Conservation (phyloP, 2,329 filamentous ascomycete species). For the Nemania sp. region DNA sequence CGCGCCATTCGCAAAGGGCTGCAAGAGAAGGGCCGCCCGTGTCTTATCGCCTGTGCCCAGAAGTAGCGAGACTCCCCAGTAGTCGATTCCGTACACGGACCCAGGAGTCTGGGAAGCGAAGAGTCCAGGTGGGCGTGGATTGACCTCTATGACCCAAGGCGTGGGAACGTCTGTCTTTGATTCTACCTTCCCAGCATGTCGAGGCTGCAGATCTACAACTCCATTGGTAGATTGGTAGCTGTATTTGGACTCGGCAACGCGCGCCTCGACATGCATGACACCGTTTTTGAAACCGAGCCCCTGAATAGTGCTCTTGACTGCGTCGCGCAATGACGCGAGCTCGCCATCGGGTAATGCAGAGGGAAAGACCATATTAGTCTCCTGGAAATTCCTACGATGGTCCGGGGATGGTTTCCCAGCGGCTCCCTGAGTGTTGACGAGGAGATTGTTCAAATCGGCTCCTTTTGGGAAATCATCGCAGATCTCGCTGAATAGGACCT, state of each 20-base stretch:
- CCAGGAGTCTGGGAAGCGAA: conserved; percentile 46
- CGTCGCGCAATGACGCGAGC: conserved; percentile 33
- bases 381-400: conserved; percentile 43
- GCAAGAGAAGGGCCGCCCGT: conserved; percentile 42
- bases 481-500: conserved; percentile 47
- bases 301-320: conserved; percentile 39
- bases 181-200: too few relatives aligned
- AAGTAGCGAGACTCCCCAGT: conserved; percentile 46
- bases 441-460: conserved; percentile 38
- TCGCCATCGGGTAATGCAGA: conserved; percentile 46
- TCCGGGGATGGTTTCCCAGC: conserved; percentile 9
- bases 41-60: conserved; percentile 42
- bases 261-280: conserved; percentile 48
- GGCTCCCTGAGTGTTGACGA: not conserved
- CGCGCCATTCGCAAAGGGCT: conserved; percentile 42
- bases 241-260: conserved; percentile 42
- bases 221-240: conserved; percentile 37
- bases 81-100: conserved; percentile 48
- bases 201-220: conserved; percentile 29
- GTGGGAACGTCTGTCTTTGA: conserved; percentile 15
- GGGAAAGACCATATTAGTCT: conserved; percentile 48
- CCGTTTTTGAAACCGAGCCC: conserved; percentile 45
- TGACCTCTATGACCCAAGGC: conserved; percentile 48
- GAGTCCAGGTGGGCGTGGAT: conserved; percentile 47
- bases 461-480: conserved; percentile 49